Percentiles rank a stretch among this genome's conserved stretches.
Evolutionary conservation across 768 basidiomycete species (phyloP).

Genomic region (Vishniacozyma victoriae): DNA sequence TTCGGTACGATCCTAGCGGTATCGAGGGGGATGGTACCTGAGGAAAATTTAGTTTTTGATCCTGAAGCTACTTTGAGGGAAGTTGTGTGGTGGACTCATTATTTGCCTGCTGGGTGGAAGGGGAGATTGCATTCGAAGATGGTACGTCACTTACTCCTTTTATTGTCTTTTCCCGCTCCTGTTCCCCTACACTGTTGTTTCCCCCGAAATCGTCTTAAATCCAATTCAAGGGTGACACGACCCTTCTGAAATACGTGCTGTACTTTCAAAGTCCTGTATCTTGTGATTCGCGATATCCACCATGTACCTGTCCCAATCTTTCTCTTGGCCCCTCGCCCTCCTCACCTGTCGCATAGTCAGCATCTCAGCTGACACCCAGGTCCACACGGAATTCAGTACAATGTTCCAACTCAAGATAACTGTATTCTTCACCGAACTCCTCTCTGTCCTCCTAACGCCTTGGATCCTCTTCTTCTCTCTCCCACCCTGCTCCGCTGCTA

Average conservation of each 20-base stretch:
- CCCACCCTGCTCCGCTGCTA: slow-evolving; percentile 77
- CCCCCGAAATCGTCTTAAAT: too few species aligned
- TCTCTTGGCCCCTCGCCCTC: too few species aligned
- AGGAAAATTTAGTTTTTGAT: slow-evolving; percentile 87
- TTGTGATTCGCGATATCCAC: too few species aligned
- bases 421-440: slow-evolving; percentile 78
- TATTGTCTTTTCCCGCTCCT: neutral
- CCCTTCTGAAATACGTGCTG: too few species aligned
- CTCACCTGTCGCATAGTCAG: too few species aligned
- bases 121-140: slow-evolving; percentile 78
- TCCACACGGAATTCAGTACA: slow-evolving; percentile 83
- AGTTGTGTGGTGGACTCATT: slow-evolving; percentile 89
- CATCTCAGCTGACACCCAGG: too few species aligned
- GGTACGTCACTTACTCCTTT: slow-evolving; percentile 49
- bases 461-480: slow-evolving; percentile 90
- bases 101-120: slow-evolving; percentile 91
- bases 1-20: slow-evolving; percentile 85
- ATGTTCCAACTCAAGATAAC: slow-evolving; percentile 89
- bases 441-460: slow-evolving; percentile 88
- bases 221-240: too few species aligned
- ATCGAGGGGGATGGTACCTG: slow-evolving; percentile 90
- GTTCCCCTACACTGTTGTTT: too few species aligned
- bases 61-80: slow-evolving; percentile 88
- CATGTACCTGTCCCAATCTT: too few species aligned
- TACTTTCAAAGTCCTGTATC: too few species aligned